phyloP scores from a whole-genome alignment of 2,329 filamentous ascomycete species.

The Phyllosticta paracitricarpa region DNA sequence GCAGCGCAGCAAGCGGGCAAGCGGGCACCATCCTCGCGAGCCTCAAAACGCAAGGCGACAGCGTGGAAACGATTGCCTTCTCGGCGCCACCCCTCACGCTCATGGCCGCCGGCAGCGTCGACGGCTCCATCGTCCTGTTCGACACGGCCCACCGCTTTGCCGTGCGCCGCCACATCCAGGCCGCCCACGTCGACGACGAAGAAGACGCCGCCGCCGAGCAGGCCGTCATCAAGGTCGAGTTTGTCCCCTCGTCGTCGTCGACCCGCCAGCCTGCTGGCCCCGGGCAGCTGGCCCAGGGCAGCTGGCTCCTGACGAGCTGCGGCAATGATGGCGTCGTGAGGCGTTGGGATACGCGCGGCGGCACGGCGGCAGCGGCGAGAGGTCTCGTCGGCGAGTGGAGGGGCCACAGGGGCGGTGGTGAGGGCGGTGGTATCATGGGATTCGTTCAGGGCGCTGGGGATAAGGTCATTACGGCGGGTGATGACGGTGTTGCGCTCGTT shows the following conservation, averaged over 20 bases:
- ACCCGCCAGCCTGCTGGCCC: not conserved
- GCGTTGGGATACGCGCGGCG: constrained; percentile 72
- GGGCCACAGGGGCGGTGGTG: constrained; percentile 74
- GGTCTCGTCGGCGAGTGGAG: constrained; percentile 80
- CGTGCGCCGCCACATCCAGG: constrained; percentile 68
- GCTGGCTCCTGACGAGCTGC: constrained; percentile 73
- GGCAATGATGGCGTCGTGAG: constrained; percentile 88
- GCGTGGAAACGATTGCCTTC: constrained; percentile 68
- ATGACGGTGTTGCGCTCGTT: constrained; percentile 64
- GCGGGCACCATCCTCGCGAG: constrained; percentile 69
- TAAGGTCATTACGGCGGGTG: constrained; percentile 72
- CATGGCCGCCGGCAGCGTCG: constrained; percentile 53
- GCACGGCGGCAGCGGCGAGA: constrained; percentile 54
- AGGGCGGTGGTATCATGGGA: constrained; percentile 78
- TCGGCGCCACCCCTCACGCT: constrained; percentile 50
- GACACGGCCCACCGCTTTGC: constrained; percentile 81
- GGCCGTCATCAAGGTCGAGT: constrained; percentile 87
- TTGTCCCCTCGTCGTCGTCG: constrained; percentile 45
- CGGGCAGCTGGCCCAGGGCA: constrained; percentile 22
- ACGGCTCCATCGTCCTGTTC: constrained; percentile 69
- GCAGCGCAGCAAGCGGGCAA: constrained; percentile 34
- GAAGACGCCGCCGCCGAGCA: constrained; percentile 49
- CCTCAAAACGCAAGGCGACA: constrained; percentile 66
- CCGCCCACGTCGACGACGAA: constrained; percentile 61
- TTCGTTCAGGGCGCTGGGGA: constrained; percentile 57